A percentile compares a stretch with the other conserved stretches of the same genome.
Conservation (phyloP, 2,329 filamentous ascomycete genomes). For the Alternaria solani region DNA sequence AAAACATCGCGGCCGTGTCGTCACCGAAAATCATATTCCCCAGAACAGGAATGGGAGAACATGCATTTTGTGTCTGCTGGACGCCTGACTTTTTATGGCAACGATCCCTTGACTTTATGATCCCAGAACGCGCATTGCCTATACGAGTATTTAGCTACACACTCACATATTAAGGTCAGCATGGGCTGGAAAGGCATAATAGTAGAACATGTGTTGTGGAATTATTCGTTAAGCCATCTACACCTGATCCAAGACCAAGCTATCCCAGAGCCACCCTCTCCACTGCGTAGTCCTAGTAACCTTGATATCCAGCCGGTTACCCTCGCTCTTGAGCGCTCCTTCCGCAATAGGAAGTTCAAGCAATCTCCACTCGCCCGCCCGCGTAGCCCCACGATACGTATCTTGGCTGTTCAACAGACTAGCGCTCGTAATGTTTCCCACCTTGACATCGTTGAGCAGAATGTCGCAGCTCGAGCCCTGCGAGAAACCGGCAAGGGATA, state of each 20-base stretch:
- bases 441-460: constrained; percentile 51
- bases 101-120: neutral
- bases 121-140: neutral
- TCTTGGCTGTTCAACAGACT: constrained; percentile 55
- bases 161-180: too few relatives aligned
- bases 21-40: neutral
- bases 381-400: constrained; percentile 59
- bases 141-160: neutral
- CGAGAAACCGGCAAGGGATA: constrained; percentile 58
- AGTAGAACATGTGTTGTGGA: neutral
- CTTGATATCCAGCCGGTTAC: constrained; percentile 44
- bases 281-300: constrained; percentile 49
- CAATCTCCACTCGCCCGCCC: constrained; percentile 59
- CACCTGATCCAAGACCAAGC: constrained; percentile 49
- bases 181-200: too few relatives aligned
- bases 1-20: neutral
- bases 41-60: too few relatives aligned
- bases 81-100: neutral
- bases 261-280: constrained; percentile 56
- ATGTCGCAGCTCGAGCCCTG: constrained; percentile 53
- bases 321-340: constrained; percentile 41
- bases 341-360: constrained; percentile 52
- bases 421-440: constrained; percentile 53
- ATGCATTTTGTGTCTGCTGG: neutral
- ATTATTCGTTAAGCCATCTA: constrained; percentile 6